Base-by-base conservation (phyloP, 176 grass and related monocot species). In the Saccharum officinarum region DNA sequence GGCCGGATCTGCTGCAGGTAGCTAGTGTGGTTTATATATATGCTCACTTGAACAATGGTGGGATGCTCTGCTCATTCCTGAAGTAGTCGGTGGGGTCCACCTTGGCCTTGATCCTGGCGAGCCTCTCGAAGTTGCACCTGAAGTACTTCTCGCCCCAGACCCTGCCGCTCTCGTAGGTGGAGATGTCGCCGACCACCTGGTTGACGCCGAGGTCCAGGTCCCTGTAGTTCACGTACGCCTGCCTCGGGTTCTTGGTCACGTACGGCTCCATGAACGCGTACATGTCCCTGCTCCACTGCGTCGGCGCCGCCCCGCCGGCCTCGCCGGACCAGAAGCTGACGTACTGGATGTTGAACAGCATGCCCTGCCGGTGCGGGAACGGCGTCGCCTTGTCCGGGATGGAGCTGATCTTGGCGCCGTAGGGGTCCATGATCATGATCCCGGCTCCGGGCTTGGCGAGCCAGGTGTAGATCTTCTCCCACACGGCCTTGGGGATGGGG, bases 31-130 rank as follows among this genome's bases (percentile, higher is more conserved):
- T 28, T 28, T 28, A 28, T 11, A 13, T 68, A 4, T 7, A 4
- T 14, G 34, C 4, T 44, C 44, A 49, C 47, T 25, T 34, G 22
- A 71, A 4, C 40, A 76, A 61, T 30, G 92, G 92, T 8, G 92
- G 92, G 18, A 94, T 76, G 16, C 66, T 91, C 71, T 89, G 86
- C 77, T 91, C 89, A 30, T 94, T 91, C 20, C 89, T 73, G 72
- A 94, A 94, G 71, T 84, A 94, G 62, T 94, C 87, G 1, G 5
- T 6, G 1, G 86, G 89, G 40, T 91, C 86, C 22, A 84, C 76
- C 78, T 49, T 81, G 0, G 40, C 86, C 66, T 94, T 94, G 64
- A 75, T 78, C 4, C 26, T 8, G 0, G 83, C 86, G 18, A 94
- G 73, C 64, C 76, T 88, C 45, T 81, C 16, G 52, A 87, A 94